phyloP scores from a whole-genome alignment of 768 basidiomycete species.

The Mycena capillaripes region DNA sequence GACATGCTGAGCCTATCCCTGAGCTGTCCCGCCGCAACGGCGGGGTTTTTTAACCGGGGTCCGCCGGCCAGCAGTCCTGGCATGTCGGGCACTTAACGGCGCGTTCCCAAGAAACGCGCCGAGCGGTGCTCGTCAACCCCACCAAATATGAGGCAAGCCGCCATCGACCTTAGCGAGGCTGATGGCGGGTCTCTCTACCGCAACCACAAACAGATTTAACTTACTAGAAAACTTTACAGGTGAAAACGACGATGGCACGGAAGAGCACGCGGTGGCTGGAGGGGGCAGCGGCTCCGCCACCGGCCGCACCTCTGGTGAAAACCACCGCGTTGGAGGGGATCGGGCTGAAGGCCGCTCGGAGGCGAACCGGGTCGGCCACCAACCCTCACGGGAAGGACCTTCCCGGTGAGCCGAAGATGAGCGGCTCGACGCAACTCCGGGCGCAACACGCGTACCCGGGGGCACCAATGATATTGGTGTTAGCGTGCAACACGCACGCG shows the following conservation, averaged over 20 bases:
- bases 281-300: slow-evolving; percentile 9
- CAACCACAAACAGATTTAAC: slow-evolving; percentile 1
- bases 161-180: slow-evolving; percentile 9
- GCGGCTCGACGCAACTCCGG: too few species aligned
- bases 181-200: slow-evolving; percentile 9
- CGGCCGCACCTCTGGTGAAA: slow-evolving; percentile 2
- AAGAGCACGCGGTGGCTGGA: neutral
- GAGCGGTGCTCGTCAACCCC: neutral
- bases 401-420: slow-evolving; percentile 12
- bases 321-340: too few species aligned
- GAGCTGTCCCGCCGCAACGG: slow-evolving; percentile 22
- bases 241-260: neutral
- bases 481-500: neutral
- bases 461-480: neutral
- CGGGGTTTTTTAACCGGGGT: too few species aligned
- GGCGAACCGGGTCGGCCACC: slow-evolving; percentile 15
- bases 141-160: neutral
- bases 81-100: neutral
- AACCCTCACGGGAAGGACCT: neutral
- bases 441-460: slow-evolving; percentile 11
- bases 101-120: neutral
- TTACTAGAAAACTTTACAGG: slow-evolving; percentile 7
- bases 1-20: too few species aligned
- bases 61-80: slow-evolving; percentile 32
- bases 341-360: slow-evolving; percentile 3